Base-by-base conservation (phyloP, 139 green algal genomes). In the Chlamydomonas sp. region DNA sequence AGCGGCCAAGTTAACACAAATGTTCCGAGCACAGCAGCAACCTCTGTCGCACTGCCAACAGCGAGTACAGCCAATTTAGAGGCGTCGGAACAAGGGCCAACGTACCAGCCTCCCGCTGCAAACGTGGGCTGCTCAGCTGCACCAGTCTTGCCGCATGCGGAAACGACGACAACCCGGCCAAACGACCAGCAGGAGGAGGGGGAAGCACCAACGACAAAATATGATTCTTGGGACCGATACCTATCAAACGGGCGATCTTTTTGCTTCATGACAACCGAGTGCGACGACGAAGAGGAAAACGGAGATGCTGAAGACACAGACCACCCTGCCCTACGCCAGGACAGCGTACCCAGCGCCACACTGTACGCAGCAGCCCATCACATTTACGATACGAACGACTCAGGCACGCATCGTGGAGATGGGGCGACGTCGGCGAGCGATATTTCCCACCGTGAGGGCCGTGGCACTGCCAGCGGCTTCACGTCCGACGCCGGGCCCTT, bases 181-280 rank as follows among this genome's bases (percentile, higher is more conserved):
- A 49, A 49, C 31, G 31, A 49, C 31, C 31, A 49, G 31, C 31
- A 49, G 31, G 31, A 49, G 31, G 31, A 49, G 31, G 31, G 31
- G 31, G 31, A 49, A 49, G 31, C 31, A 49, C 31, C 31, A 49
- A 49, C 31, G 31, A 49, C 31, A 49, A 49, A 75, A 15, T 84
- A 84, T 57, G 79, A 84, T 9, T 76, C 79, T 15, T 84, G 79
- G 79, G 79, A 84, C 64, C 63, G 57, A 1, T 86, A 86, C 18
- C 69, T 86, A 1, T 63, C 59, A 3, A 57, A 62, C 2, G 69
- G 69, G 3, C 69, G 69, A 8, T 2, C 17, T 3, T n/a, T 86
- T 1, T 69, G 59, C 9, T 86, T 86, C 69, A 86, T 86, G 81
- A 49, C 31, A 49, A 69, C 80, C 16, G 67, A 66, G 14, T 9